Percentiles rank a stretch among this genome's conserved stretches.
Conservation (phyloP, 208 protist species). For the Paratrypanosoma confusum region DNA sequence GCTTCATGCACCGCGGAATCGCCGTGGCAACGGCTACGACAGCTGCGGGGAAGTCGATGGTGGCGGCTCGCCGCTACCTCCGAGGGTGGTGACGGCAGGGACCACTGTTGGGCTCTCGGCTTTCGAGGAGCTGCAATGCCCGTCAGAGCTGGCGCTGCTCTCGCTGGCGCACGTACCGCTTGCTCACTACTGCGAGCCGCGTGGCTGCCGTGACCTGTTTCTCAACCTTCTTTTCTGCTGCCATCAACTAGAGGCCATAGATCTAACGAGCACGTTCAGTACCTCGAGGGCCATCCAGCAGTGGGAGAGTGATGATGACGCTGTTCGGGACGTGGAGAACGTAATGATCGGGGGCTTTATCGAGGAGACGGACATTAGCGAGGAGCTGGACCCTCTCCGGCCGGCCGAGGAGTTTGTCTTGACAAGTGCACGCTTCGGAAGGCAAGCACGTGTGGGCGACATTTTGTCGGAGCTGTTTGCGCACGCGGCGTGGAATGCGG, state of each 20-base stretch:
- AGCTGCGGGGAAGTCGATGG: no score
- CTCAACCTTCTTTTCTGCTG: conserved; percentile 69
- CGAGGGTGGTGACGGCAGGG: no score
- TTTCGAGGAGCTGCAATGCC: conserved; percentile 21
- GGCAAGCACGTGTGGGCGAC: conserved; percentile 55
- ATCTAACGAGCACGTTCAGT: conserved; percentile 54
- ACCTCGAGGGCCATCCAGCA: no score
- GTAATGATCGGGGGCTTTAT: conserved; percentile 19
- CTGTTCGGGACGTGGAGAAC: conserved; percentile 20
- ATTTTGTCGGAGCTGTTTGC: conserved; percentile 54
- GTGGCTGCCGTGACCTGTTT: conserved; percentile 56
- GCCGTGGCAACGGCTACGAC: no score
- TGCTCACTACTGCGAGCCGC: conserved; percentile 35
- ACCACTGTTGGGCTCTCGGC: no score
- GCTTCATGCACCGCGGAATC: no score
- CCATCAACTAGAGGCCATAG: conserved; percentile 24
- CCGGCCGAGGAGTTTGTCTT: conserved; percentile 33
- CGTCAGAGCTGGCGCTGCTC: conserved; percentile 24
- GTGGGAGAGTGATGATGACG: conserved; percentile 14
- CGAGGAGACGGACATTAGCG: no score
- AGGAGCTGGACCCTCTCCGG: no score
- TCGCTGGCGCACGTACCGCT: conserved; percentile 43
- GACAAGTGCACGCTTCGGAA: conserved; percentile 12
- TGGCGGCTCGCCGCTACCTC: no score
- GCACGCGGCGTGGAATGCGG: conserved; percentile 47